Percentiles rank a stretch among this genome's conserved stretches.
phyloP scores from a whole-genome alignment of 495 filamentous ascomycete species.

The Penicillium parvum region DNA sequence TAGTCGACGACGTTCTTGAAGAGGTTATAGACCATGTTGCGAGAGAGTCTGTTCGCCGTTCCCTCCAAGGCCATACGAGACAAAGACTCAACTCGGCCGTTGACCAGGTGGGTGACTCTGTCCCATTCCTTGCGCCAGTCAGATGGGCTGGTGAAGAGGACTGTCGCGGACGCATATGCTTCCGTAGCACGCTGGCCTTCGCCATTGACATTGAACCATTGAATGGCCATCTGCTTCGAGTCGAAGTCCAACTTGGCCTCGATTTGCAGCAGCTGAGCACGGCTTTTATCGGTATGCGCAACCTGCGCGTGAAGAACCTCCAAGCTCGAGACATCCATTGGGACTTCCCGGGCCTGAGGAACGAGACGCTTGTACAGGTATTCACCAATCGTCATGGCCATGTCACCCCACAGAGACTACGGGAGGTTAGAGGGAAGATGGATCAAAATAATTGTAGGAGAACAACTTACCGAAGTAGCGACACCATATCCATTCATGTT shows the following conservation, averaged over 20 bases:
- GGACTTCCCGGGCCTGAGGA: slow-evolving; percentile 7
- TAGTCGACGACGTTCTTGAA: slow-evolving; percentile 42
- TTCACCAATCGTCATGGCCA: slow-evolving; percentile 24
- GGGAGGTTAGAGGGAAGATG: neutral
- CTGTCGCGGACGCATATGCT: slow-evolving; percentile 21
- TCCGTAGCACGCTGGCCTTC: slow-evolving; percentile 6
- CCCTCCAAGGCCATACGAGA: slow-evolving; percentile 18
- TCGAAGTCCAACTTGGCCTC: slow-evolving; percentile 11
- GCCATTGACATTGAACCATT: slow-evolving; percentile 11
- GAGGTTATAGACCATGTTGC: slow-evolving; percentile 28
- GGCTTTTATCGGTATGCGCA: slow-evolving; percentile 5
- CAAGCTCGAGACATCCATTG: slow-evolving; percentile 27
- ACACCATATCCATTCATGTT: slow-evolving; percentile 38
- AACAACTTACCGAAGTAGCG: slow-evolving; percentile 30
- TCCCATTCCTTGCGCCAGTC: slow-evolving; percentile 25
- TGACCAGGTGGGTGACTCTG: slow-evolving; percentile 24
- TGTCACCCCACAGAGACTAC: slow-evolving; percentile 29
- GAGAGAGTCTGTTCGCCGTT: slow-evolving; percentile 20
- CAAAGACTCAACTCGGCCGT: slow-evolving; percentile 27
- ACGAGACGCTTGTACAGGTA: slow-evolving; percentile 19
- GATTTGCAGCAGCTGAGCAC: slow-evolving; percentile 15
- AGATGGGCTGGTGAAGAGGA: slow-evolving; percentile 13
- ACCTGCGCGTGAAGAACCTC: slow-evolving; percentile 35
- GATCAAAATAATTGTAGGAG: neutral
- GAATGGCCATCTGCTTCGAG: slow-evolving; percentile 5